These are phyloP conservation scores for Penicillium sp. DNA, from an alignment of 2,329 filamentous ascomycete genomes.

Conservation along the genomic window DNA sequence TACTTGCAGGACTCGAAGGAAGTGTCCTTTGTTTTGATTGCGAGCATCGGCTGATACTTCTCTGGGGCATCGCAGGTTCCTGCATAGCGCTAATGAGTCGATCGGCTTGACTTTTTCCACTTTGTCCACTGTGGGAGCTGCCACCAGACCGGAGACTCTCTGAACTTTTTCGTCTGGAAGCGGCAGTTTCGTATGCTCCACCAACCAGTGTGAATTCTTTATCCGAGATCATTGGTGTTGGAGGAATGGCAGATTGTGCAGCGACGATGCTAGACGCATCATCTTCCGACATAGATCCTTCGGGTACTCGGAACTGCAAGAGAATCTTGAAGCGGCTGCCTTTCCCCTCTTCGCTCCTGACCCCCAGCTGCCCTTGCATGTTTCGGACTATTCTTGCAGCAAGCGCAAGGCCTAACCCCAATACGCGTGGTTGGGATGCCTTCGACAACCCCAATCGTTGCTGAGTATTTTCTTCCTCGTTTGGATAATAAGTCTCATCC, in stretches of 20 bases:
- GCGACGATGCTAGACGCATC: not conserved
- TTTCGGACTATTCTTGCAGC: constrained; percentile 85
- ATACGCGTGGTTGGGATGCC: constrained; percentile 44
- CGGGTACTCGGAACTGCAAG: constrained; percentile 68
- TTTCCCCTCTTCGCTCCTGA: constrained; percentile 79
- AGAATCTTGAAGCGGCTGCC: constrained; percentile 81
- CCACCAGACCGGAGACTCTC: constrained; percentile 34
- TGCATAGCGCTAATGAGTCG: constrained; percentile 45
- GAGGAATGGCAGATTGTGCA: not conserved
- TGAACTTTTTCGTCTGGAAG: constrained; percentile 21
- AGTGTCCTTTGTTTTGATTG: constrained; percentile 4
- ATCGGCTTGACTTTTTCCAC: constrained; percentile 41
- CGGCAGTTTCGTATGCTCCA: constrained; percentile 18
- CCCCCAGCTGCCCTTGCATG: constrained; percentile 81
- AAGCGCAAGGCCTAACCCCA: constrained; percentile 82
- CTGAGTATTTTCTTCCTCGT: constrained; percentile 31
- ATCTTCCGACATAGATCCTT: constrained; percentile 7
- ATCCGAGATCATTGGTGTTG: constrained; percentile 25
- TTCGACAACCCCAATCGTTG: not conserved
- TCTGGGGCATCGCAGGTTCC: constrained; percentile 31
- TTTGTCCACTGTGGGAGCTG: constrained; percentile 27
- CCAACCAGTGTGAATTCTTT: constrained; percentile 43
- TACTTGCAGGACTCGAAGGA: constrained; percentile 11
- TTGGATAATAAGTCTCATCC: constrained; percentile 47
- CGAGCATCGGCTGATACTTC: constrained; percentile 14